Percentiles rank a stretch among this genome's conserved stretches.
Evolutionary conservation across 495 filamentous ascomycete species (phyloP).

Genomic region (Geoglossum glabrum): DNA sequence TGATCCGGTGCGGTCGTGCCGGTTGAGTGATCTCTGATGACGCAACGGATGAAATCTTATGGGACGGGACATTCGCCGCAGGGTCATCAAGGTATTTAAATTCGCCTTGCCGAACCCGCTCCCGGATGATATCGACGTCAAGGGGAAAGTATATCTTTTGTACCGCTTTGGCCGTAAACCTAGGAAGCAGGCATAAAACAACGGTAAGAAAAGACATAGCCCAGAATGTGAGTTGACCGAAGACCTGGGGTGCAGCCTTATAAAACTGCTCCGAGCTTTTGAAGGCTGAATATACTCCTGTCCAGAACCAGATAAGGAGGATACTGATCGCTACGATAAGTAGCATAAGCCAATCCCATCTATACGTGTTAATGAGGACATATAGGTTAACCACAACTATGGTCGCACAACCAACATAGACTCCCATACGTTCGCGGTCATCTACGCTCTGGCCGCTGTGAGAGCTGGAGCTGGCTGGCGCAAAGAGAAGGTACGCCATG

Average conservation of each 20-base stretch:
- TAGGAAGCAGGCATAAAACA: constrained; percentile 61
- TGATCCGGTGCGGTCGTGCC: constrained; percentile 34
- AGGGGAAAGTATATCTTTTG: constrained; percentile 86
- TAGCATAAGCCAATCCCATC: constrained; percentile 91
- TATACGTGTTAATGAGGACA: constrained; percentile 84
- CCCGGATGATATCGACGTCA: constrained; percentile 90
- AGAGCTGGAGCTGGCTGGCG: constrained; percentile 42
- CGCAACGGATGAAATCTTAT: constrained; percentile 26
- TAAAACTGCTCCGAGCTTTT: constrained; percentile 52
- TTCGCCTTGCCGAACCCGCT: constrained; percentile 64
- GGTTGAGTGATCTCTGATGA: constrained; percentile 49
- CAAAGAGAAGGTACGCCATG: constrained; percentile 68
- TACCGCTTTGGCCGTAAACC: constrained; percentile 62
- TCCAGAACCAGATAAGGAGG: constrained; percentile 89
- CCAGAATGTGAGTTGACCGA: constrained; percentile 72
- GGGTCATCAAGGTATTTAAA: constrained; percentile 47
- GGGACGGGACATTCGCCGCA: constrained; percentile 20
- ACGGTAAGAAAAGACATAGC: constrained; percentile 52
- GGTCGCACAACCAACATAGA: constrained; percentile 62
- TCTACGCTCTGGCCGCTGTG: constrained; percentile 47
- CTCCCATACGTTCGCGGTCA: constrained; percentile 64
- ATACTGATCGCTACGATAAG: constrained; percentile 65
- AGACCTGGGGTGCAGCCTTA: constrained; percentile 55
- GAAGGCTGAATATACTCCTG: constrained; percentile 68
- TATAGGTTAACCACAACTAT: constrained; percentile 74